Evolutionary conservation across 306 rosid genomes (phyloP), one percentile per base, ranked within the genome.

Genomic region (Glycine tomentella): DNA sequence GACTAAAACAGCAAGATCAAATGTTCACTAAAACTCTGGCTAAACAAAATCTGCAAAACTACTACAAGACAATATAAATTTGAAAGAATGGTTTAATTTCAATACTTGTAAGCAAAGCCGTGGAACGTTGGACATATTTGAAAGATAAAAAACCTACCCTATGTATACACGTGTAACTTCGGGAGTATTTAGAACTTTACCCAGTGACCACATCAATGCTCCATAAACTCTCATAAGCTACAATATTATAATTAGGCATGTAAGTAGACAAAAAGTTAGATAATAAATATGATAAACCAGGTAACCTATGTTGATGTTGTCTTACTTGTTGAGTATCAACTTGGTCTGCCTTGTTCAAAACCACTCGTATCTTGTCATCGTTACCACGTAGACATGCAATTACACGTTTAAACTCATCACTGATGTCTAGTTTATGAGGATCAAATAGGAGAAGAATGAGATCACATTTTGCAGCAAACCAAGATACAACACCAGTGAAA

Each of bases 151-250:
- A 82, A 81, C 94, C 12, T 86, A 90, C 99, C 98, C 98, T 59
- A 93, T 89, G 80, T 93, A 95, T 69, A 95, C 98, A 48, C 99
- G 99, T 25, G 69, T 36, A 68, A 95, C 99, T 83, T 95, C 99
- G 1, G 99, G 98, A 62, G 94, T 95, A 74, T 89, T 95, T 77
- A 93, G 25, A 51, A 95, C 97, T 78, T 93, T 95, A 50, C 98
- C 98, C 66, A 95, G 80, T 3, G 98, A 95, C 99, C 99, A 95
- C 99, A 95, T 95, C 85, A 95, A 86, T 0, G 98, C 99, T 86
- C 97, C 98, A 82, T 93, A 95, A n/a, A 95, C 98, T 84, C 99
- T 91, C 99, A 95, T 95, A 69, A 95, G 92, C 99, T 93, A 61
- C 45, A 80, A 70, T 13, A 33, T n/a, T 58, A 48, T 5, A 57